Base-by-base conservation (phyloP, 768 basidiomycete species). In the Gelatoporia subvermispora region DNA sequence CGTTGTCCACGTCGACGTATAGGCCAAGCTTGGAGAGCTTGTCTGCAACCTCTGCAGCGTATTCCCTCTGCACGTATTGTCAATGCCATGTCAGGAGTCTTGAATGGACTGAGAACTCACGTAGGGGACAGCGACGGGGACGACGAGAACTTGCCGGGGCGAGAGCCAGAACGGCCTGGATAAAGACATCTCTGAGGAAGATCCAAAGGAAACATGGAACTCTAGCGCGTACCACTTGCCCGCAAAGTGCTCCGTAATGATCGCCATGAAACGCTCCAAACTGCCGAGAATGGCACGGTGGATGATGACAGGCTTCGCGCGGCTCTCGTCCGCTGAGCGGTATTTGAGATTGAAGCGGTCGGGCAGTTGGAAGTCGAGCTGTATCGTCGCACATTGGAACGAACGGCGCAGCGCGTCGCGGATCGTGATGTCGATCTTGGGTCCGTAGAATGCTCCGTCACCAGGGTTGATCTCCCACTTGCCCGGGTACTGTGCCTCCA, bases 401-500 rank as follows among this genome's bases (percentile, higher is more conserved):
- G 92, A 91, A 40, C 96, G 84, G 34, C 77, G 81, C 20, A 98
- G 75, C 0, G 96, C 94, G 60, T 99, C 96, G 21, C 83, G 81
- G 64, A 98, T 88, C 51, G 88, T 92, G 71, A 99, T 95, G 68
- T 98, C 96, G 61, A 97, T 95, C 75, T 98, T 98, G 54, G 96
- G 96, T 0, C 96, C 96, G 70, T 99, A 99, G 79, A 99, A 99
- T 9, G 96, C 96, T 43, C 96, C 96, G 60, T 99, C 96, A 39
- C 93, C 95, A 8, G 90, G 89, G 67, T 96, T 96, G 49, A 94
- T 68, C 46, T 84, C 79, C 96, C 96, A 99, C 56, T 88, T 78
- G 41, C 90, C 93, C 0, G 91, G 81, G 57, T 93, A 87, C 49
- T 81, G 78, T 59, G 84, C 85, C 31, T 98, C 89, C 44, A 99